Evolutionary conservation across 2,329 filamentous ascomycete genomes (phyloP).

Genomic region (Alternaria metachromatica): DNA sequence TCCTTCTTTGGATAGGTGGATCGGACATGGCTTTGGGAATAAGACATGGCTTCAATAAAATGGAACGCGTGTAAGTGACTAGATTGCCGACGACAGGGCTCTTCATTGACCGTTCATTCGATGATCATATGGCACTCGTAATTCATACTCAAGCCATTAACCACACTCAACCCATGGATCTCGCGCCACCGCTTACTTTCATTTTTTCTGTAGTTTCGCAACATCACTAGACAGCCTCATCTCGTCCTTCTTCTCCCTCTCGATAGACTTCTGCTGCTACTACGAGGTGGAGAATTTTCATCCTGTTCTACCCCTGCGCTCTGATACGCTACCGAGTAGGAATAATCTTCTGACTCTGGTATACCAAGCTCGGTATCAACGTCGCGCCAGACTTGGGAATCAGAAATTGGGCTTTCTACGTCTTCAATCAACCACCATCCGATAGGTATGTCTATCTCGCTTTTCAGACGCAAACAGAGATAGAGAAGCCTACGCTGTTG

Average conservation of each 20-base stretch:
- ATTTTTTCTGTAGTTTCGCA: background rate
- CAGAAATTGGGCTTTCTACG: background rate
- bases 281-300: background rate
- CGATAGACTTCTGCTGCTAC: background rate
- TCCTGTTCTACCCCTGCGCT: background rate
- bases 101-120: background rate
- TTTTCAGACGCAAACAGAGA: background rate
- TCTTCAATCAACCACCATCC: background rate
- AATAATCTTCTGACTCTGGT: background rate
- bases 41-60: background rate
- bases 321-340: background rate
- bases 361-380: background rate
- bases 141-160: background rate
- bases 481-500: background rate
- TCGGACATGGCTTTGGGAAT: background rate
- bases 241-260: background rate
- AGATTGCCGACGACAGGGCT: accelerated
- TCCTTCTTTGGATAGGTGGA: background rate
- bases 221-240: background rate
- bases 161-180: background rate
- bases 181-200: background rate
- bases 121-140: background rate
- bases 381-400: background rate
- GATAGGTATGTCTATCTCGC: background rate
- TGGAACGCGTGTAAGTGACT: background rate